Evolutionary conservation across 2,329 filamentous ascomycete species (phyloP).

Genomic region (Rosellinia necatrix): DNA sequence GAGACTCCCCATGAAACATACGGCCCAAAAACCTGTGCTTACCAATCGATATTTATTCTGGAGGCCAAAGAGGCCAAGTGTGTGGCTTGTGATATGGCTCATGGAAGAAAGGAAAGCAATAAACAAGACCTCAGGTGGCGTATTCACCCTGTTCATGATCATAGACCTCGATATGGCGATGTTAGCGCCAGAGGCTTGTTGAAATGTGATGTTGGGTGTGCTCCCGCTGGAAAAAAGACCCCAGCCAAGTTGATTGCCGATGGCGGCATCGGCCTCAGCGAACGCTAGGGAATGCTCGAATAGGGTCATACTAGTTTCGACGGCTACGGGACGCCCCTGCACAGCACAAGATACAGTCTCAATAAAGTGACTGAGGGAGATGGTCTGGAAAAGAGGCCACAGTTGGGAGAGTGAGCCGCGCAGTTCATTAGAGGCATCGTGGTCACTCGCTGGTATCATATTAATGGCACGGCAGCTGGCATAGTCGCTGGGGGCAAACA

Average conservation of each 20-base stretch:
- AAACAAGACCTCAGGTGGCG: slow-evolving; percentile 84
- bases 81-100: slow-evolving; percentile 84
- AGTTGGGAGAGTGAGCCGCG: slow-evolving; percentile 77
- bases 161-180: slow-evolving; percentile 64
- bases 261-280: slow-evolving; percentile 88
- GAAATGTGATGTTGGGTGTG: slow-evolving; percentile 49
- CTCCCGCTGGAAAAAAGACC: slow-evolving; percentile 61
- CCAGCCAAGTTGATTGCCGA: slow-evolving; percentile 78
- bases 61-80: slow-evolving; percentile 78
- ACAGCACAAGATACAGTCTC: slow-evolving; percentile 88
- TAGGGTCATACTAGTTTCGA: slow-evolving; percentile 93
- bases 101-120: slow-evolving; percentile 87
- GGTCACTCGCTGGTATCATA: slow-evolving; percentile 67
- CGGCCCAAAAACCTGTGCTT: slow-evolving; percentile 86
- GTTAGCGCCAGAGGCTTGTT: slow-evolving; percentile 45
- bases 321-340: slow-evolving; percentile 77
- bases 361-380: slow-evolving; percentile 79
- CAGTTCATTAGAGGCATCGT: slow-evolving; percentile 58
- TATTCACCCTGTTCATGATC: slow-evolving; percentile 81
- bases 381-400: slow-evolving; percentile 74
- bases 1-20: slow-evolving; percentile 88
- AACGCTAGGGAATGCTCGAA: slow-evolving; percentile 97
- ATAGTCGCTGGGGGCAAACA: slow-evolving; percentile 75
- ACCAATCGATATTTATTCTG: slow-evolving; percentile 80
- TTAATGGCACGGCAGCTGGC: slow-evolving; percentile 74